Evolutionary conservation across 2,329 filamentous ascomycete species (phyloP), one percentile per base, ranked within the genome.

Genomic region (Venturia effusa): DNA sequence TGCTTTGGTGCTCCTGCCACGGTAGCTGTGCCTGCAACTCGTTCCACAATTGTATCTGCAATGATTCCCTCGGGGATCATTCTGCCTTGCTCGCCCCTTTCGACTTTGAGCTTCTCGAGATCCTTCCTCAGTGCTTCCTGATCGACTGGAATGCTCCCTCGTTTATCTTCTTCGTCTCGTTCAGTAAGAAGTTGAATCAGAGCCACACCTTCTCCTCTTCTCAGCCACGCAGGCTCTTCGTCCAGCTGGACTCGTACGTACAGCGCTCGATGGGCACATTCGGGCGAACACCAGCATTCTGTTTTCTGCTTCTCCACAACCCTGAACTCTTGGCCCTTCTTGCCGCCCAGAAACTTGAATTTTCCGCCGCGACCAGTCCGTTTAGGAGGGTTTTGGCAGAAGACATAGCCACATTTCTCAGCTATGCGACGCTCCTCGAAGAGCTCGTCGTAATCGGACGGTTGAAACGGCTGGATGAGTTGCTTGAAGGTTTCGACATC

Each of bases 201-300:
- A 73, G 62, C 55, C 74, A 32, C 48, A 10, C 30, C 32, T 22
- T 19, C 61, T n/a, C 24, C 48, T 39, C 61, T 27, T 11, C 92
- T 82, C 74, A 94, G 85, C 91, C 92, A 96, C 0, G 89, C 90
- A 0, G 92, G 90, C 67, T 88, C 87, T 71, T 94, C 89, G 68
- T 84, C 88, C 45, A 97, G 83, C 79, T 99, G 94, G 30, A 95
- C 89, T 71, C 92, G 90, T 69, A 97, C 81, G 74, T 92, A 96
- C 68, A 96, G 80, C 2, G 90, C 92, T 60, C 90, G 83, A 67
- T 85, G 84, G 1, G 89, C 89, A 76, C 94, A 99, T 45, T 81
- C 81, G 63, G 87, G 81, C 0, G 87, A 90, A 75, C 94, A 99
- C 90, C 92, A 99, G 75, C 87, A 88, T 76, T 94, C 90, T 19